A percentile compares a stretch with the other conserved stretches of the same genome.
Evolutionary conservation across 169 alveolate genomes (phyloP).

Genomic region (Babesia sp.): DNA sequence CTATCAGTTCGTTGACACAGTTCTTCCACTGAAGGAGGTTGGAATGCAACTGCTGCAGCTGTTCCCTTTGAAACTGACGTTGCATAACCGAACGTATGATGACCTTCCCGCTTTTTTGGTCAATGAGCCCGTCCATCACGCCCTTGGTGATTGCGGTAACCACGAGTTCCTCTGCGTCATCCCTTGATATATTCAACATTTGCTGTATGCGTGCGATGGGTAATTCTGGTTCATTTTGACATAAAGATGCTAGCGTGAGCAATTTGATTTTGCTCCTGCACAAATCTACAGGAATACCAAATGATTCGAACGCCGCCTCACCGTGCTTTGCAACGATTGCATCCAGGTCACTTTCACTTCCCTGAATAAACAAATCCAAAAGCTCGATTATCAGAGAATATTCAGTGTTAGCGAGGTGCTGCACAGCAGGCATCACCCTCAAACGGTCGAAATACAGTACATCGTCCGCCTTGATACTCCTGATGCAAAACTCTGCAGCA

Average conservation of each 20-base stretch:
- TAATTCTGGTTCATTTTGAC: conserved; percentile 55
- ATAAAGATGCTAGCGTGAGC: conserved; percentile 45
- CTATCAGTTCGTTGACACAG: conserved; percentile 39
- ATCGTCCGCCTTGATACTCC: conserved; percentile 64
- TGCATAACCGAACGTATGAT: conserved; percentile 67
- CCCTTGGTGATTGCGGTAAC: conserved; percentile 77
- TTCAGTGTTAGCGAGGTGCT: conserved; percentile 49
- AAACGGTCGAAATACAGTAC: conserved; percentile 70
- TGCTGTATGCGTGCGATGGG: conserved; percentile 59
- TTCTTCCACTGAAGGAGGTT: conserved; percentile 60
- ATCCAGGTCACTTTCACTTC: conserved; percentile 39
- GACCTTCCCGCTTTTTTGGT: conserved; percentile 68
- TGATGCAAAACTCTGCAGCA: conserved; percentile 57
- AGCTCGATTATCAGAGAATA: conserved; percentile 47
- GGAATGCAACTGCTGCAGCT: conserved; percentile 55
- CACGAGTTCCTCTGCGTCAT: conserved; percentile 68
- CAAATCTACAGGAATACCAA: conserved; percentile 15
- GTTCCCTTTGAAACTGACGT: conserved; percentile 66
- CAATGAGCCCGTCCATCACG: conserved; percentile 71
- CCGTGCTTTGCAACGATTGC: conserved; percentile 23
- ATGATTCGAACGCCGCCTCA: conserved; percentile 9
- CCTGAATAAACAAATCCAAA: conserved; percentile 42
- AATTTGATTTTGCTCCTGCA: conserved; percentile 30
- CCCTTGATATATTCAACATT: conserved; percentile 37
- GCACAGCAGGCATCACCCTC: conserved; percentile 59